phyloP scores from a whole-genome alignment of 2,329 filamentous ascomycete species.

The Phaeoacremonium minimum region DNA sequence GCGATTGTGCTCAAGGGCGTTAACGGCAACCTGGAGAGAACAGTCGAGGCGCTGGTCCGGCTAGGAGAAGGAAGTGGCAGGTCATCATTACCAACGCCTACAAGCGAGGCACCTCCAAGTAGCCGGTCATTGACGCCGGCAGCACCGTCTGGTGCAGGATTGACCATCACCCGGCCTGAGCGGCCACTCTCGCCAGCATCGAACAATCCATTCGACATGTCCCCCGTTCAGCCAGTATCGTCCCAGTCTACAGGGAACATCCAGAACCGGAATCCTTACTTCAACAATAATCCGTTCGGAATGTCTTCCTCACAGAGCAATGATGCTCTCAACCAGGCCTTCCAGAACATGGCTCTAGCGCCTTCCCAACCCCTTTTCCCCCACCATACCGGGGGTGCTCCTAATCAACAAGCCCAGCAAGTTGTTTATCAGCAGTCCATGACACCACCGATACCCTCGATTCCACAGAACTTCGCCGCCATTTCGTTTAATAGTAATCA shows the following conservation, averaged over 20 bases:
- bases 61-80: conserved; percentile 73
- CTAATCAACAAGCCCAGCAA: conserved; percentile 35
- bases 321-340: conserved; percentile 57
- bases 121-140: conserved; percentile 49
- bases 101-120: conserved; percentile 5
- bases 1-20: conserved; percentile 75
- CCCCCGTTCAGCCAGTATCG: conserved; percentile 53
- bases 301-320: conserved; percentile 37
- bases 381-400: conserved; percentile 65
- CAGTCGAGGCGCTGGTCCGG: conserved; percentile 79
- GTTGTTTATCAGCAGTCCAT: conserved; percentile 36
- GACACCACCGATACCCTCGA: conserved; percentile 36
- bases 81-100: conserved; percentile 19
- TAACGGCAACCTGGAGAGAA: conserved; percentile 78
- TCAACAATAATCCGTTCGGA: conserved; percentile 68
- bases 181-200: conserved; percentile 26
- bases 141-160: conserved; percentile 23
- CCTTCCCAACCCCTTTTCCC: conserved; percentile 58
- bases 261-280: conserved; percentile 53
- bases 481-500: conserved; percentile 36
- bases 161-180: conserved; percentile 14
- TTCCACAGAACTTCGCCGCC: conserved; percentile 32
- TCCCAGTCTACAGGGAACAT: conserved; percentile 62
- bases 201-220: conserved; percentile 66
- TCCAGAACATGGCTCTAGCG: conserved; percentile 71